Evolutionary conservation across 2,329 filamentous ascomycete genomes (phyloP).

Genomic region (Verticillium alfalfae): DNA sequence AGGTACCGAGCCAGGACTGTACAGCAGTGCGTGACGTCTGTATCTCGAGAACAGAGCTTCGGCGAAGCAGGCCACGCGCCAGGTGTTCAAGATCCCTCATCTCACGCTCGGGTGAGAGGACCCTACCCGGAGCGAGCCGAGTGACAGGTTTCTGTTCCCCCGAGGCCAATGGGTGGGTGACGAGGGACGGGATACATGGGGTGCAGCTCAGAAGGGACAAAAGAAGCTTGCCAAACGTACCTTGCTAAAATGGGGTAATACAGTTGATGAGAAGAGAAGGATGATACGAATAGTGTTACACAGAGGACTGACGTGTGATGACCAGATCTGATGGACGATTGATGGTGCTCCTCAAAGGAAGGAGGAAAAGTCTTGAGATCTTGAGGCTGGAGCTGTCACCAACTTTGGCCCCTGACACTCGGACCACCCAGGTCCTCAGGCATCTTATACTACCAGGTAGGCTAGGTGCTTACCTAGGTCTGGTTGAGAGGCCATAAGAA

Average conservation of each 20-base stretch:
- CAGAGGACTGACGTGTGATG: neutral
- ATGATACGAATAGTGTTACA: neutral
- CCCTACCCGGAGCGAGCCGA: neutral
- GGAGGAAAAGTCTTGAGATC: neutral
- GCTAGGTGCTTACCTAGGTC: too few species aligned
- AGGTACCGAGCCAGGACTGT: neutral
- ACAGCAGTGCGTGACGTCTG: neutral
- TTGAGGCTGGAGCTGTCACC: neutral
- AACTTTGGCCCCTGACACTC: neutral
- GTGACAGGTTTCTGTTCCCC: neutral
- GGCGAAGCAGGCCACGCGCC: neutral
- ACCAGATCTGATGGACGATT: neutral
- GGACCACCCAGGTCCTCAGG: neutral
- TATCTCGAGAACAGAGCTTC: neutral
- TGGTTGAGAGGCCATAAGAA: too few species aligned
- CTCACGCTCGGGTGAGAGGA: neutral
- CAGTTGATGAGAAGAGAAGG: neutral
- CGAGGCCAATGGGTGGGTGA: neutral
- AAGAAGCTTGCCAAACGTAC: neutral
- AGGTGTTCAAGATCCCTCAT: neutral
- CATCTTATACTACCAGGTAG: neutral
- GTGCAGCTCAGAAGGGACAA: neutral
- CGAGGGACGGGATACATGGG: neutral
- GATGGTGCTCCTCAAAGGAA: neutral
- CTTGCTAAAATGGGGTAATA: neutral